phyloP scores from a whole-genome alignment of 768 basidiomycete species.

The Russula ochroleuca region DNA sequence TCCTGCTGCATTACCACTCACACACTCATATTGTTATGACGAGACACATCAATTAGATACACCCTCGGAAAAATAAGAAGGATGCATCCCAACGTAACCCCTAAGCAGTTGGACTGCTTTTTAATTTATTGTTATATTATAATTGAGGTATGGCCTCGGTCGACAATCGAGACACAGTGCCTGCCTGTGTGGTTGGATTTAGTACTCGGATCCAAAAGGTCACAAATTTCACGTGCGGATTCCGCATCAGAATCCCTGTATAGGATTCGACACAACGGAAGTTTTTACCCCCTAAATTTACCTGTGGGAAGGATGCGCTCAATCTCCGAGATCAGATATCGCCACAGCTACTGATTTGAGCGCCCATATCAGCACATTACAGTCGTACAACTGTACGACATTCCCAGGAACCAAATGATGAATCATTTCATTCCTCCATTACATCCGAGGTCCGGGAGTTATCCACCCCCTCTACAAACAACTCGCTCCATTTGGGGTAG shows the following conservation, averaged over 20 bases:
- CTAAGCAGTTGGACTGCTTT: too few species aligned
- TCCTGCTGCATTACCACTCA: background rate
- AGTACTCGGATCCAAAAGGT: too few species aligned
- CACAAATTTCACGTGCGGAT: too few species aligned
- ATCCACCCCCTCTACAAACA: conserved; percentile 39
- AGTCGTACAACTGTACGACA: background rate
- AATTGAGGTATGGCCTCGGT: too few species aligned
- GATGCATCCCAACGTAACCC: too few species aligned
- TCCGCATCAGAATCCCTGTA: too few species aligned
- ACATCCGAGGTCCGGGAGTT: conserved; percentile 22
- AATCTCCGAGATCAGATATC: background rate
- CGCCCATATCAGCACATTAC: too few species aligned
- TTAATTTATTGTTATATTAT: too few species aligned
- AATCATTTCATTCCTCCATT: conserved; percentile 29
- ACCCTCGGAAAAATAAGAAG: background rate
- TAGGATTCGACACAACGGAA: background rate
- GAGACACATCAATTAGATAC: background rate
- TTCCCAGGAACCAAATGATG: background rate
- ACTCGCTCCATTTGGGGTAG: conserved; percentile 78
- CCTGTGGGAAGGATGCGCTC: background rate
- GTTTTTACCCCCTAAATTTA: background rate
- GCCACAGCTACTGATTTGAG: background rate
- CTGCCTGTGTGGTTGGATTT: too few species aligned
- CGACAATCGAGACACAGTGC: too few species aligned
- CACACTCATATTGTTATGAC: too few species aligned